A percentile compares a stretch with the other conserved stretches of the same genome.
phyloP scores from a whole-genome alignment of 495 filamentous ascomycete species.

The Saxophila tyrrhenica region DNA sequence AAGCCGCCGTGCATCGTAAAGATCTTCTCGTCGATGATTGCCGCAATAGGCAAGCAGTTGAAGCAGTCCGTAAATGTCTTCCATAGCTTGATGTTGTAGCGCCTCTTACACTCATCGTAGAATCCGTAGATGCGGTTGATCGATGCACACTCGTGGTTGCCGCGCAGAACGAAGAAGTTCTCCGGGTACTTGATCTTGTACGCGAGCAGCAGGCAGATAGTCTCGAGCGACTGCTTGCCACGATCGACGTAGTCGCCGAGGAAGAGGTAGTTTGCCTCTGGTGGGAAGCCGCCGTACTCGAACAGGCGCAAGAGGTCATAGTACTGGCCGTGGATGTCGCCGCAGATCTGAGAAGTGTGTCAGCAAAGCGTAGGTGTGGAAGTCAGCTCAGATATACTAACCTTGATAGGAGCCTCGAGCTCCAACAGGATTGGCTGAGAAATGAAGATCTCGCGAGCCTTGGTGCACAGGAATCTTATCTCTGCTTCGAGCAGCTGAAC shows the following conservation, averaged over 20 bases:
- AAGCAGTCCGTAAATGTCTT: conserved; percentile 99
- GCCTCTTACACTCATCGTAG: conserved; percentile 98
- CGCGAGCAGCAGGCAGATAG: conserved; percentile 92
- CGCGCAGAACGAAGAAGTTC: conserved; percentile 98
- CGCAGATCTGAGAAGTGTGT: conserved; percentile 65
- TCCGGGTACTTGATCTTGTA: conserved; percentile 99
- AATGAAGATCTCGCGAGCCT: conserved; percentile 98
- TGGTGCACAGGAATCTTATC: conserved; percentile 96
- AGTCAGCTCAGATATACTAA: conserved; percentile 28
- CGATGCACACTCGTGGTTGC: conserved; percentile 98
- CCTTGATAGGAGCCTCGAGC: conserved; percentile 98
- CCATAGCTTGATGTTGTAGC: conserved; percentile 99
- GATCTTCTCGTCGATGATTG: conserved; percentile 99
- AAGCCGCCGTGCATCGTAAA: conserved; percentile 99
- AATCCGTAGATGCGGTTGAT: conserved; percentile 99
- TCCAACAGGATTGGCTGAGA: conserved; percentile 96
- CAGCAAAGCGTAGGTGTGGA: neutral
- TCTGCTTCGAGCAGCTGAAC: conserved; percentile 94
- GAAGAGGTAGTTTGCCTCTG: conserved; percentile 98
- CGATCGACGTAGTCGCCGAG: conserved; percentile 97
- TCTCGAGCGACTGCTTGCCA: conserved; percentile 98
- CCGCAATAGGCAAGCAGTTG: conserved; percentile 98
- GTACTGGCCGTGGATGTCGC: conserved; percentile 99
- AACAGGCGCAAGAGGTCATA: conserved; percentile 96
- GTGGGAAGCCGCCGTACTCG: conserved; percentile 97